phyloP scores from a whole-genome alignment of 495 filamentous ascomycete species.

The Podospora appendiculata region DNA sequence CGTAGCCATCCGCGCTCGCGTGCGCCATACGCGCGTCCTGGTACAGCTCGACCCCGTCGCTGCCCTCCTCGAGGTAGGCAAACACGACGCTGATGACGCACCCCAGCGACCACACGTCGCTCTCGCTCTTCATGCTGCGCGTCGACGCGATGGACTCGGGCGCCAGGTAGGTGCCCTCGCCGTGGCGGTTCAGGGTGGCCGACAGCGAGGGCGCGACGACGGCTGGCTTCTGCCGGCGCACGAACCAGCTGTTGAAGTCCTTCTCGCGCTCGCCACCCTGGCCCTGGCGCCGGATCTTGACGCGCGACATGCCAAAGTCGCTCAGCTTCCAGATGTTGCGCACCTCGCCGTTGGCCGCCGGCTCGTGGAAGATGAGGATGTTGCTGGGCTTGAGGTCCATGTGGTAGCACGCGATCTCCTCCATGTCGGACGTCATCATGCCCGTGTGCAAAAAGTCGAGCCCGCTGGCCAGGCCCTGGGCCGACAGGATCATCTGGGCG shows the following conservation, averaged over 20 bases:
- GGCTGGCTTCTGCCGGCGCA: constrained; percentile 5
- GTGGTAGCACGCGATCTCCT: constrained; percentile 28
- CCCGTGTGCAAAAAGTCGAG: constrained; percentile 28
- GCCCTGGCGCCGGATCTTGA: constrained; percentile 14
- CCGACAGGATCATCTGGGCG: constrained; percentile 17
- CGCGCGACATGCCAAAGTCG: constrained; percentile 32
- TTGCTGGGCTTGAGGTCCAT: constrained; percentile 33
- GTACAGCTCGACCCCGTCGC: constrained; percentile 20
- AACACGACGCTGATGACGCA: constrained; percentile 29
- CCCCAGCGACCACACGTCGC: constrained; percentile 31
- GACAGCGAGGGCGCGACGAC: constrained; percentile 5
- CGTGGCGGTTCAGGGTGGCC: constrained; percentile 13
- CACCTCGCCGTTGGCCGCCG: constrained; percentile 1
- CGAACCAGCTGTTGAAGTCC: constrained; percentile 15
- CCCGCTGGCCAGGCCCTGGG: constrained; percentile 24
- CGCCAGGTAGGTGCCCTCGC: constrained; percentile 24
- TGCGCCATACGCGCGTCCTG: constrained; percentile 8
- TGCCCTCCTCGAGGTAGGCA: constrained; percentile 24
- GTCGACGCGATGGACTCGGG: constrained; percentile 19
- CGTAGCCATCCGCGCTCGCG: constrained; percentile 14
- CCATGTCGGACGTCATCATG: constrained; percentile 15
- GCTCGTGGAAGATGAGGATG: constrained; percentile 24
- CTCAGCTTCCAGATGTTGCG: constrained; percentile 29
- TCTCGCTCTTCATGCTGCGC: constrained; percentile 22
- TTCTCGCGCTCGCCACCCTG: constrained; percentile 7